Evolutionary conservation across 2,329 filamentous ascomycete species (phyloP), one percentile per base, ranked within the genome.

Genomic region (Neurospora crassa): DNA sequence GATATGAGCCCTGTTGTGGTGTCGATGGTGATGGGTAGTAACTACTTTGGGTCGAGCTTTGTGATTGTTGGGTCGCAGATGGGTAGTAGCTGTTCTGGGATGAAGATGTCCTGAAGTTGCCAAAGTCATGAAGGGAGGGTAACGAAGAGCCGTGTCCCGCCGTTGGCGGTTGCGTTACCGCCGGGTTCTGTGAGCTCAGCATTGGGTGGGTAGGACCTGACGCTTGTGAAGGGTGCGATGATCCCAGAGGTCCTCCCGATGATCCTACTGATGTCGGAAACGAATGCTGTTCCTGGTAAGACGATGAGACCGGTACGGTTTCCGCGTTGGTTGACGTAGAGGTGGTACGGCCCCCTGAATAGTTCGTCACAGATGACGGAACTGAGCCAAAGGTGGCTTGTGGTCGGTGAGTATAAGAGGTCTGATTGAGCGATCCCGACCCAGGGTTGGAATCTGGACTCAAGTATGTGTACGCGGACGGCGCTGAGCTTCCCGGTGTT

Each of bases 271-370:
- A 82, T 74, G 87, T 86, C 72, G 89, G 85, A 78, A 90, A 93
- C 42, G 89, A 84, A 67, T 89, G 87, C 72, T 91, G 85, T 74
- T 89, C 88, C 73, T 88, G 84, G 74, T 92, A 90, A 80, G 90
- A 93, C 7, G 90, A 86, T 72, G 91, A 88, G 70, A 88, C 84
- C 72, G 91, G 87, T 70, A 94, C 83, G 53, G 41, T 68, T 16
- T 75, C 75, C 68, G 85, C 85, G 78, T 93, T 83, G 8, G 87
- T 85, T 11, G 83, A 79, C 16, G 91, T 90, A 69, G 89, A 89
- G 75, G 86, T 85, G 59, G 86, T 83, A 75, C 83, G 84, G 75
- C 88, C 84, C 74, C 83, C 81, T 74, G 85, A 81, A 74, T 84
- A 86, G 73, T 72, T 75, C 69, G 75, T 75, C 73, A 77, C 79